Evolutionary conservation across 2,329 filamentous ascomycete species (phyloP).

Genomic region (Hypoxylon sp.): DNA sequence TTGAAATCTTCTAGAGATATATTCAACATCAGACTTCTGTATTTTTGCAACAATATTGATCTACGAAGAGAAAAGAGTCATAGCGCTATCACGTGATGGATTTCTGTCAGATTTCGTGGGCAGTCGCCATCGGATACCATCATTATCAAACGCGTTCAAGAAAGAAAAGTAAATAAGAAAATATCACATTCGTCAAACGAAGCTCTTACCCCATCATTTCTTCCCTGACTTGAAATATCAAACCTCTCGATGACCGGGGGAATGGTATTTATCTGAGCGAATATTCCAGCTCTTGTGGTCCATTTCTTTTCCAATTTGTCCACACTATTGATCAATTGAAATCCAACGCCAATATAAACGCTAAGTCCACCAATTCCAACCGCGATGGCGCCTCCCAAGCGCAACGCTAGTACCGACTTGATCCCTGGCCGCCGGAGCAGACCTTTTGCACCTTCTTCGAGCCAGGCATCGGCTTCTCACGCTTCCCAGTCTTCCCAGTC

Average conservation of each 20-base stretch:
- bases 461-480: slow-evolving; percentile 8
- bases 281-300: not conserved
- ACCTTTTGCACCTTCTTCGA: slow-evolving; percentile 18
- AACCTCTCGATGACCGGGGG: not conserved
- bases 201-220: not conserved
- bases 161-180: too few relatives aligned
- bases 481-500: slow-evolving; percentile 19
- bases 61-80: not conserved
- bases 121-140: slow-evolving; percentile 6
- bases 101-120: not conserved
- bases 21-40: not conserved
- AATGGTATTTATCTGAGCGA: not conserved
- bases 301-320: not conserved
- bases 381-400: slow-evolving; percentile 32
- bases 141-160: not conserved
- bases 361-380: not conserved
- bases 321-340: not conserved
- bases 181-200: not conserved
- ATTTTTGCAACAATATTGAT: not conserved
- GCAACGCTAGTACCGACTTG: slow-evolving; percentile 19
- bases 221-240: not conserved
- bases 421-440: slow-evolving; percentile 13
- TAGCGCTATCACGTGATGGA: slow-evolving; percentile 24
- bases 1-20: not conserved
- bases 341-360: too few relatives aligned